Evolutionary conservation across 257 asterid species (phyloP), one percentile per base, ranked within the genome.

Genomic region (Prunella vulgaris): DNA sequence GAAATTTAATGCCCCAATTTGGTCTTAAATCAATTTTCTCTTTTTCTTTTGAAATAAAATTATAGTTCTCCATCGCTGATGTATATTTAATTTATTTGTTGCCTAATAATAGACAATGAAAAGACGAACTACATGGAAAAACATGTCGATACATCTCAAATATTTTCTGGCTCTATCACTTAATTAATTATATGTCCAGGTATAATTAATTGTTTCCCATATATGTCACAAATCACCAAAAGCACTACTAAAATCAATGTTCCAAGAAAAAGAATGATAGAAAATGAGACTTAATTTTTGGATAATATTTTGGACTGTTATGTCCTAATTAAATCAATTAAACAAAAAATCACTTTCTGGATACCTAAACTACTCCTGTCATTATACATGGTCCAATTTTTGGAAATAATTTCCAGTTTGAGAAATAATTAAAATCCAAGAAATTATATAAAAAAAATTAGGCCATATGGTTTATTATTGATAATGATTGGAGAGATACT

Each of bases 401-500:
- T 2, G 14, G 30, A 15, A 24, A 44, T 13, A 28, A 61, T 51
- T 38, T 53, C 59, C 44, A 21, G n/a, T 51, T 60, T 68, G 58
- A 53, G 65, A 56, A 49, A 42, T 37, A 8, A 35, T 0, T 35
- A 35, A 53, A 74, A 71, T 66, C 61, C 58, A 71, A 53, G 27
- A 64, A 38, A 54, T 66, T 77, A n/a, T n/a, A n/a, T n/a, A 70
- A 35, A 28, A 32, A 44, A 61, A 70, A 59, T 51, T 42, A 64
- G 72, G 40, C 71, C 17, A 0, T 57, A 7, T 58, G 22, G 20
- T 10, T n/a, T 28, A 24, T 35, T 53, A 24, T 7, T 40, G 68
- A 78, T 74, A 74, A 74, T 78, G 72, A 74, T 74, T 28, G 71
- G 69, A 38, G 58, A 17, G 69, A 64, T 66, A 62, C 27, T 48